A percentile compares a stretch with the other conserved stretches of the same genome.
These are phyloP conservation scores for Purshia tridentata DNA, from an alignment of 306 rosid genomes.

Conservation along the genomic window DNA sequence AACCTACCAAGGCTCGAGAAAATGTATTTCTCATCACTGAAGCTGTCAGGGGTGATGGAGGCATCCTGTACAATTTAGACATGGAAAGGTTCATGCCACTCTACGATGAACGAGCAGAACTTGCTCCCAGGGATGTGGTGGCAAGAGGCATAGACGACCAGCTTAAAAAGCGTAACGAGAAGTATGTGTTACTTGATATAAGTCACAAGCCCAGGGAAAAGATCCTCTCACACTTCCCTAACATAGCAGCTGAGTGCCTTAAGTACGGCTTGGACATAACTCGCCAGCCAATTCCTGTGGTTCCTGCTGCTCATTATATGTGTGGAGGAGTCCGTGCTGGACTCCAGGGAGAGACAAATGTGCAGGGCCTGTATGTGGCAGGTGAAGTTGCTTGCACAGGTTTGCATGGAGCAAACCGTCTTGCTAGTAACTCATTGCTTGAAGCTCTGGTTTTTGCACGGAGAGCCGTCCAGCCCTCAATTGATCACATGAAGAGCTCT, in stretches of 20 bases:
- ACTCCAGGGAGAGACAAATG: slow-evolving; percentile 88
- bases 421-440: slow-evolving; percentile 95
- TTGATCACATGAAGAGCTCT: slow-evolving; percentile 67
- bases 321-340: slow-evolving; percentile 96
- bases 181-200: slow-evolving; percentile 80
- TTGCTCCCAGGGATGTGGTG: slow-evolving; percentile 95
- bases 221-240: slow-evolving; percentile 77
- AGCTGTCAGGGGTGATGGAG: slow-evolving; percentile 93
- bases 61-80: slow-evolving; percentile 72
- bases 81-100: slow-evolving; percentile 94
- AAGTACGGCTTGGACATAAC: slow-evolving; percentile 80
- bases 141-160: slow-evolving; percentile 97
- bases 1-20: slow-evolving; percentile 55
- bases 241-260: slow-evolving; percentile 75
- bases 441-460: slow-evolving; percentile 95
- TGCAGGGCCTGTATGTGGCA: slow-evolving; percentile 74
- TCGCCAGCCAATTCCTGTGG: slow-evolving; percentile 72
- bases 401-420: slow-evolving; percentile 92
- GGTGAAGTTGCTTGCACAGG: slow-evolving; percentile 99
- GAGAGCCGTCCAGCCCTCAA: slow-evolving; percentile 86
- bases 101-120: slow-evolving; percentile 92
- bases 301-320: slow-evolving; percentile 97
- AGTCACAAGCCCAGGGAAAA: slow-evolving; percentile 77
- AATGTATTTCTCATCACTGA: slow-evolving; percentile 86
- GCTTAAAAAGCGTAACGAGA: slow-evolving; percentile 75